Percentiles rank a stretch among this genome's conserved stretches.
phyloP scores from a whole-genome alignment of 805 yeast genomes.

The Yarrowia keelungensis region DNA sequence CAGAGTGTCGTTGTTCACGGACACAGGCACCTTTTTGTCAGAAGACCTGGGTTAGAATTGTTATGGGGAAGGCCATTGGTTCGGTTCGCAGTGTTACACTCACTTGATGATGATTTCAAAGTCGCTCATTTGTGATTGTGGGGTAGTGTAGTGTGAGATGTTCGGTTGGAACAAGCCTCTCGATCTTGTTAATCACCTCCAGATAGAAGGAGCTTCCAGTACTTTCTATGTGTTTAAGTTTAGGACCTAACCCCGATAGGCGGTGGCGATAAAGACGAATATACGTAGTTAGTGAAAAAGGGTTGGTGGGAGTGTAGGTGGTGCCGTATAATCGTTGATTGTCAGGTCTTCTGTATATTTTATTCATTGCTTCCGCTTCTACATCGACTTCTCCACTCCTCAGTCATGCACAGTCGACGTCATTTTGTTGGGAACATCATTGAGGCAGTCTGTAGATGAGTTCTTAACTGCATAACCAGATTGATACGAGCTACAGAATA shows the following conservation, averaged over 20 bases:
- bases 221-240: constrained; percentile 32
- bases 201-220: constrained; percentile 32
- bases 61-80: not conserved
- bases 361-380: no score
- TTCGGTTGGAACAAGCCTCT: not conserved
- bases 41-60: constrained; percentile 56
- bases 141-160: constrained; percentile 12
- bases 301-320: not conserved
- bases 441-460: no score
- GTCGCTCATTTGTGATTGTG: constrained; percentile 29
- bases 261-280: constrained; percentile 26
- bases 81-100: not conserved
- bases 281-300: no score
- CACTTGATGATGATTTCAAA: constrained; percentile 38
- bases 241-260: constrained; percentile 35
- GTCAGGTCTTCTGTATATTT: no score
- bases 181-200: constrained; percentile 1
- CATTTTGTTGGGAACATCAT: no score
- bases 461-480: no score
- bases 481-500: no score
- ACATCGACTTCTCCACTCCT: no score
- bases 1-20: constrained; percentile 60
- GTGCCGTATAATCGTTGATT: no score
- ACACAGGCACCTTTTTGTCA: constrained; percentile 77
- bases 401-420: no score